These are phyloP conservation scores for Lipomyces orientalis DNA, from an alignment of 805 yeast genomes.

Conservation along the genomic window DNA sequence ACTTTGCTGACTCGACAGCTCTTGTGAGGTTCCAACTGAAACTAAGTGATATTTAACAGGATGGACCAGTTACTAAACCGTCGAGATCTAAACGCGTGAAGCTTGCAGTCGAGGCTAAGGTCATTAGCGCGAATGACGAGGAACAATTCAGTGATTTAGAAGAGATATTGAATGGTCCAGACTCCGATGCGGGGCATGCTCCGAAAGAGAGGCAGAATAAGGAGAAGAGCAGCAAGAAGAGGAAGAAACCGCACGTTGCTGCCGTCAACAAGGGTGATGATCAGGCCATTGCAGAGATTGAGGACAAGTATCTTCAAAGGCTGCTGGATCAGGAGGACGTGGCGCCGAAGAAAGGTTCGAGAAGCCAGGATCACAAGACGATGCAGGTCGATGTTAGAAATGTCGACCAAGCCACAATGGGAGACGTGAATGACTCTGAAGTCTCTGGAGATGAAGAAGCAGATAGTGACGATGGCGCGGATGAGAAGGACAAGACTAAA, in stretches of 20 bases:
- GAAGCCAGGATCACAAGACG: conserved; percentile 8
- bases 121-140: not conserved
- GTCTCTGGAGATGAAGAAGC: conserved; percentile 34
- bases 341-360: conserved; percentile 7
- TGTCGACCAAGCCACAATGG: conserved; percentile 42
- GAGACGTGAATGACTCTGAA: conserved; percentile 36
- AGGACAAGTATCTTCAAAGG: conserved; percentile 26
- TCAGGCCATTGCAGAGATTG: conserved; percentile 18
- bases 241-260: conserved; percentile 28
- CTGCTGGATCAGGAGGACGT: conserved; percentile 25
- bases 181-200: conserved; percentile 11
- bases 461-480: conserved; percentile 41
- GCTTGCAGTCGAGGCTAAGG: conserved; percentile 10
- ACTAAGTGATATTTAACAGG: not conserved
- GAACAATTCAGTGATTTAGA: not conserved
- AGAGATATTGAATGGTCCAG: conserved; percentile 11
- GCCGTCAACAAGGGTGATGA: conserved; percentile 27
- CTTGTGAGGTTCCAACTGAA: not conserved
- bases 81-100: conserved; percentile 20
- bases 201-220: conserved; percentile 23
- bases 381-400: conserved; percentile 36
- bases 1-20: not conserved
- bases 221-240: conserved; percentile 28
- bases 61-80: conserved; percentile 22
- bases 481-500: conserved; percentile 33